Evolutionary conservation across 345 rosid species (phyloP), one percentile per base, ranked within the genome.

Genomic region (Crucihimalaya himalaica): DNA sequence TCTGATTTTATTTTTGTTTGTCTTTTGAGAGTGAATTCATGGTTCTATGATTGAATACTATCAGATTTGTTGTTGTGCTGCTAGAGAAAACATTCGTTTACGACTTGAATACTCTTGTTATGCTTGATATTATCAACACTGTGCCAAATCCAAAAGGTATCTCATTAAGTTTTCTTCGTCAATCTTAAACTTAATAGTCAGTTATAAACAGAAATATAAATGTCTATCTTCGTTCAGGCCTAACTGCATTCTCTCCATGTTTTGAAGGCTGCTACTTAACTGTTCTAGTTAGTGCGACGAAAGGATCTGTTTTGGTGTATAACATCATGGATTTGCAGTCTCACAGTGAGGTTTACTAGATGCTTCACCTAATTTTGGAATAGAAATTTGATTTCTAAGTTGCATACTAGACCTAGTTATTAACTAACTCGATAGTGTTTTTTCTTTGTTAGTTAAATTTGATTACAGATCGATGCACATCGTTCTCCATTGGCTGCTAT

Each of bases 251-350:
- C 81, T 93, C 97, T 39, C 90, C 98, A 57, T 63, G 79, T 83
- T 78, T 71, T 75, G 96, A 89, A 60, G 94, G 87, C 53, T 93
- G 98, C 85, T 93, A 86, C 84, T 84, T 93, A 75, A 97, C 98
- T 68, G 83, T 93, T 80, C 98, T 97, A 54, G 96, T 97, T 48
- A 91, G 96, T 78, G 64, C 77, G 4, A 77, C 85, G 13, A 89
- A 82, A 84, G 98, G 98, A 79, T 83, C 91, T 53, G 94, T 91
- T 57, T 71, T 90, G 82, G 80, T 93, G 63, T 93, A 93, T 84
- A 93, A 90, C 70, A 97, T 83, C 76, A 86, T 81, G 89, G 90
- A 84, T 48, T 85, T 86, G 70, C 90, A 82, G 73, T 84, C 84
- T 55, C 97, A 93, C 45, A 87, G 97, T 84, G 93, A 93, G 92